Evolutionary conservation across 495 filamentous ascomycete species (phyloP).

Genomic region (Lineolata rhizophorae): DNA sequence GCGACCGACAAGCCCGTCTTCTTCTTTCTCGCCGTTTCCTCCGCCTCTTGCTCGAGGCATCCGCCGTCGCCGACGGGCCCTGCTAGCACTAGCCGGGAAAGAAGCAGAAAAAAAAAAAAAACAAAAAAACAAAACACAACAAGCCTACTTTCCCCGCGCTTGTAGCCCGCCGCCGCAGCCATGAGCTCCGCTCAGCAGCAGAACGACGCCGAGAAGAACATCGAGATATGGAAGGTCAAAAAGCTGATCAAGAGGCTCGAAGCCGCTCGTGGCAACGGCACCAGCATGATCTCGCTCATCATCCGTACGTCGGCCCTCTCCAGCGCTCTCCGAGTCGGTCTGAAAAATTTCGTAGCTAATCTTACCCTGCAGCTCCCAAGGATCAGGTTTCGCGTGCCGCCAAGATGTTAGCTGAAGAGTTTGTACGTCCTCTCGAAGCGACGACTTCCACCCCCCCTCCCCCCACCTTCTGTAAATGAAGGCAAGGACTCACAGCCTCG

Average conservation of each 20-base stretch:
- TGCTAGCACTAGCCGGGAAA: too few relatives aligned
- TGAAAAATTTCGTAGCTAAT: slow-evolving; percentile 2
- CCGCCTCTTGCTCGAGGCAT: too few relatives aligned
- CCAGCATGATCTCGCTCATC: slow-evolving; percentile 96
- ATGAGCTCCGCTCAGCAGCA: slow-evolving; percentile 77
- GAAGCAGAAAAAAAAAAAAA: too few relatives aligned
- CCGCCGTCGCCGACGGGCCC: too few relatives aligned
- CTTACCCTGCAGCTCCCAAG: slow-evolving; percentile 51
- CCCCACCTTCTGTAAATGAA: slow-evolving; percentile 1
- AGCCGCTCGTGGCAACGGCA: slow-evolving; percentile 69
- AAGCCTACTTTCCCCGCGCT: too few relatives aligned
- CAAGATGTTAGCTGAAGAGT: slow-evolving; percentile 99
- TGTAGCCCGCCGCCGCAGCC: too few relatives aligned
- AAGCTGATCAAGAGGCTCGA: slow-evolving; percentile 94
- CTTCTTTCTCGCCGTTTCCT: too few relatives aligned
- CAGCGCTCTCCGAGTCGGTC: not conserved
- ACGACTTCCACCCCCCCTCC: not conserved
- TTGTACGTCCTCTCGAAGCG: slow-evolving; percentile 52
- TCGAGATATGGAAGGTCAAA: slow-evolving; percentile 86
- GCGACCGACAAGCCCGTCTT: too few relatives aligned
- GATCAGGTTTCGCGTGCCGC: slow-evolving; percentile 90
- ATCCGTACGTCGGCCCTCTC: slow-evolving; percentile 80
- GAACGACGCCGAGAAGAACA: slow-evolving; percentile 95
- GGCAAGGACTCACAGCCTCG: too few relatives aligned
- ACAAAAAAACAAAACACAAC: too few relatives aligned